Conservation (phyloP, 1,284 basidiomycete genomes). For the Rhodofomes roseus region DNA sequence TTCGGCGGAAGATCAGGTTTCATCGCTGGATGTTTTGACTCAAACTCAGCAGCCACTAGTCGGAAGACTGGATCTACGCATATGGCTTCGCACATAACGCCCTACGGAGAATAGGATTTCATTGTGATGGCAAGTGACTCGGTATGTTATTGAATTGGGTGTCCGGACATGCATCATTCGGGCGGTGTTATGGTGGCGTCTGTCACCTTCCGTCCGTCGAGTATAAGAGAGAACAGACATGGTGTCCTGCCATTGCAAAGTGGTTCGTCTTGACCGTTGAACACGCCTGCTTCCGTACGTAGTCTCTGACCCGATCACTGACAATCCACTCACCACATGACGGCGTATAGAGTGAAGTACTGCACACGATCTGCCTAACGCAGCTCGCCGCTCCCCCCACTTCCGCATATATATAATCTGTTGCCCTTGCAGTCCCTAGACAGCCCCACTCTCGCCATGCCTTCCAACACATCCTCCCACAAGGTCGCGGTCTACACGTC, state of each 20-base stretch:
- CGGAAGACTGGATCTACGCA: neutral
- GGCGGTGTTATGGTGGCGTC: neutral
- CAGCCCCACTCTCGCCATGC: constrained; percentile 12
- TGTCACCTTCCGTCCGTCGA: neutral
- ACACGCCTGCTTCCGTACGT: neutral
- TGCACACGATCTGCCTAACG: too few species aligned
- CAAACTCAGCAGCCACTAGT: neutral
- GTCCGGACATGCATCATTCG: neutral
- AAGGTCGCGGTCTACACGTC: constrained; percentile 27
- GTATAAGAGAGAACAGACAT: neutral
- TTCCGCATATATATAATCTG: neutral
- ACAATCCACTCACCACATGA: too few species aligned
- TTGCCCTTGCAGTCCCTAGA: neutral
- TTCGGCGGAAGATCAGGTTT: neutral
- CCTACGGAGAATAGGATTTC: neutral
- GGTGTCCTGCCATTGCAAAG: neutral
- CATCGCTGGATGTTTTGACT: neutral
- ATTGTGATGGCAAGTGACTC: neutral
- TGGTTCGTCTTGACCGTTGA: too few species aligned
- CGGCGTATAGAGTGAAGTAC: too few species aligned
- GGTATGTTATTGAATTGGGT: neutral
- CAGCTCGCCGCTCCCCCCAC: neutral
- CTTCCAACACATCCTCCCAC: constrained; percentile 11
- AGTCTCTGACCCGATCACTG: neutral
- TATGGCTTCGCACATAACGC: neutral